Evolutionary conservation across 2,329 filamentous ascomycete genomes (phyloP).

Genomic region (Juglanconis juglandina): DNA sequence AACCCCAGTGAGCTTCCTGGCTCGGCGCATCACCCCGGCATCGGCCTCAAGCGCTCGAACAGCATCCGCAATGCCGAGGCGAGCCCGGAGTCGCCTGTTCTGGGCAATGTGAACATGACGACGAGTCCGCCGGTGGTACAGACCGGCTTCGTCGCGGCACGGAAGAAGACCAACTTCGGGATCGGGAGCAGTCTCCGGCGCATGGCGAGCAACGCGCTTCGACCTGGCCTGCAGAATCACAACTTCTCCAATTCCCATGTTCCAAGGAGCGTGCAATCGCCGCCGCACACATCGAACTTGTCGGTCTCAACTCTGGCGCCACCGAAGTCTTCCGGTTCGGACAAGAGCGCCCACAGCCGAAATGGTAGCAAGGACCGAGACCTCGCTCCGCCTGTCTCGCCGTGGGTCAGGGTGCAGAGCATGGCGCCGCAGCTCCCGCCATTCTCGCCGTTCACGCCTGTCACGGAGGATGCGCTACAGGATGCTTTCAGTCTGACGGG

Average conservation of each 20-base stretch:
- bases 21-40: background rate
- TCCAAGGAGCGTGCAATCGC: background rate
- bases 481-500: conserved; percentile 13
- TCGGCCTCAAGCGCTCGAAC: conserved; percentile 7
- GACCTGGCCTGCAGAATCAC: conserved; percentile 15
- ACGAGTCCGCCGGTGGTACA: conserved; percentile 18
- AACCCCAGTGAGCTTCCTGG: conserved; percentile 14
- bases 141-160: conserved; percentile 12
- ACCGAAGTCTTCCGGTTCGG: conserved; percentile 8
- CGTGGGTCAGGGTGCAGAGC: conserved; percentile 15
- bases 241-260: background rate
- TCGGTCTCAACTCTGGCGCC: background rate
- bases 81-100: conserved; percentile 13
- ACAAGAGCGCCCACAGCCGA: conserved; percentile 4
- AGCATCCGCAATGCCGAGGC: conserved; percentile 3
- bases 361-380: conserved; percentile 6
- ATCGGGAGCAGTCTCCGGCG: conserved; percentile 14
- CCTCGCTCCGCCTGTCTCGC: conserved; percentile 10
- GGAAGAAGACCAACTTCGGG: conserved; percentile 17
- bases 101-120: conserved; percentile 10
- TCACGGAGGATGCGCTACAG: conserved; percentile 13
- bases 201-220: conserved; percentile 14
- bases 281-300: background rate
- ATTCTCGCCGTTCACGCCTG: conserved; percentile 17
- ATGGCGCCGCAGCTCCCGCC: conserved; percentile 19